These are phyloP conservation scores for Bremia lactucae DNA, from an alignment of 352 stramenopile species.

Conservation along the genomic window DNA sequence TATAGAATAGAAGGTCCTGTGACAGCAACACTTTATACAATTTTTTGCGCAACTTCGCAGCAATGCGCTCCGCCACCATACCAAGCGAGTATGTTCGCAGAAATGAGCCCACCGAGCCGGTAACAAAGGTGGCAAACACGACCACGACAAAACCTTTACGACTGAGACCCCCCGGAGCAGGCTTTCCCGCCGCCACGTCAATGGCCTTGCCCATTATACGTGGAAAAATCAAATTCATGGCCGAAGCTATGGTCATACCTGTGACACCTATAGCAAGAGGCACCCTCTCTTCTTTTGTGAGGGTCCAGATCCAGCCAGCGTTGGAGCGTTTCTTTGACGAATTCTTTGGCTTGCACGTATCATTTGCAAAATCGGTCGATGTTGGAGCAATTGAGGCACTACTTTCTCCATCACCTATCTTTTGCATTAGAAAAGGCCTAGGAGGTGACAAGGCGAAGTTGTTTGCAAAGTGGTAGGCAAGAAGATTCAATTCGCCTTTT, in stretches of 20 bases:
- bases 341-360: conserved; percentile 2
- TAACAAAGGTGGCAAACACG: conserved; percentile 77
- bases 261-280: conserved; percentile 55
- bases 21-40: conserved; percentile 69
- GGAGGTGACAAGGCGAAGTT: conserved; percentile 47
- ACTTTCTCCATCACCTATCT: conserved; percentile 24
- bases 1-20: conserved; percentile 82
- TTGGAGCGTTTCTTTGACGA: conserved; percentile 21
- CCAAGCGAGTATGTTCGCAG: conserved; percentile 82
- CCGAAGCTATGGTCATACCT: conserved; percentile 76
- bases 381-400: conserved; percentile 2
- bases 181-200: conserved; percentile 70
- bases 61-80: conserved; percentile 81
- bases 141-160: conserved; percentile 81
- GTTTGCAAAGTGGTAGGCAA: no score
- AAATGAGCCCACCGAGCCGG: conserved; percentile 78
- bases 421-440: conserved; percentile 62
- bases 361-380: not conserved
- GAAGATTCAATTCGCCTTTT: no score
- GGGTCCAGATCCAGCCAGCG: conserved; percentile 50
- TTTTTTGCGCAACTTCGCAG: conserved; percentile 57
- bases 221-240: conserved; percentile 84
- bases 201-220: conserved; percentile 85
- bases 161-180: conserved; percentile 54
- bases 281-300: conserved; percentile 60